phyloP scores from a whole-genome alignment of 2,329 filamentous ascomycete species.

The Aspergillus pseudonomiae region DNA sequence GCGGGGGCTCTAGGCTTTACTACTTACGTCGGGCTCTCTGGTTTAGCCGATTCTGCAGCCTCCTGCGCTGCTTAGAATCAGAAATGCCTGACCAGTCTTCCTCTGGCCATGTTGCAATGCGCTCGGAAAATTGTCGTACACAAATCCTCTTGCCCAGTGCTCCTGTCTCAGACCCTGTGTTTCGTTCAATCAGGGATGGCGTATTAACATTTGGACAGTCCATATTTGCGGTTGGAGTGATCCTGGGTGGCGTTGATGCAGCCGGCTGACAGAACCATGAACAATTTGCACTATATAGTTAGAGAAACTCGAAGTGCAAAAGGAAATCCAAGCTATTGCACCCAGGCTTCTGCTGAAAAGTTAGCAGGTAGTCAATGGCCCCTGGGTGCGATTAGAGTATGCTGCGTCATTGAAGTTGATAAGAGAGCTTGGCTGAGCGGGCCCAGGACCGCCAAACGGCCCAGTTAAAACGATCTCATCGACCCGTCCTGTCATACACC shows the following conservation, averaged over 20 bases:
- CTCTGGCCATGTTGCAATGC: background rate
- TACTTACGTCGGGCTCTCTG: slow-evolving; percentile 14
- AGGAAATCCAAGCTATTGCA: too few relatives aligned
- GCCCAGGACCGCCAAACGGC: background rate
- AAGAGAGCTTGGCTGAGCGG: background rate
- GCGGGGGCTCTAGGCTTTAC: too few relatives aligned
- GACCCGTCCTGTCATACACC: slow-evolving; percentile 4
- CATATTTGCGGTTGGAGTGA: background rate
- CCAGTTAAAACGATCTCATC: background rate
- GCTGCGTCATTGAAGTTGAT: too few relatives aligned
- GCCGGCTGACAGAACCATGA: too few relatives aligned
- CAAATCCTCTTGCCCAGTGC: background rate
- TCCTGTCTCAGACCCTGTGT: background rate
- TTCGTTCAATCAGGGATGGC: background rate
- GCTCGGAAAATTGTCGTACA: slow-evolving; percentile 11
- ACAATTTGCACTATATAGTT: too few relatives aligned
- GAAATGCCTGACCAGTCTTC: slow-evolving; percentile 19
- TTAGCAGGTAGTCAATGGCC: too few relatives aligned
- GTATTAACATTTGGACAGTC: background rate
- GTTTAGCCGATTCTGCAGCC: slow-evolving; percentile 16
- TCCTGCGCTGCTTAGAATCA: slow-evolving; percentile 11
- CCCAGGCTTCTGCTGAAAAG: too few relatives aligned
- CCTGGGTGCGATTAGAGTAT: too few relatives aligned
- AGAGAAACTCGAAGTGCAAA: too few relatives aligned
- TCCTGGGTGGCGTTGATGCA: too few relatives aligned